Evolutionary conservation across 176 grass and related monocot species (phyloP).

Genomic region (Lolium rigidum): DNA sequence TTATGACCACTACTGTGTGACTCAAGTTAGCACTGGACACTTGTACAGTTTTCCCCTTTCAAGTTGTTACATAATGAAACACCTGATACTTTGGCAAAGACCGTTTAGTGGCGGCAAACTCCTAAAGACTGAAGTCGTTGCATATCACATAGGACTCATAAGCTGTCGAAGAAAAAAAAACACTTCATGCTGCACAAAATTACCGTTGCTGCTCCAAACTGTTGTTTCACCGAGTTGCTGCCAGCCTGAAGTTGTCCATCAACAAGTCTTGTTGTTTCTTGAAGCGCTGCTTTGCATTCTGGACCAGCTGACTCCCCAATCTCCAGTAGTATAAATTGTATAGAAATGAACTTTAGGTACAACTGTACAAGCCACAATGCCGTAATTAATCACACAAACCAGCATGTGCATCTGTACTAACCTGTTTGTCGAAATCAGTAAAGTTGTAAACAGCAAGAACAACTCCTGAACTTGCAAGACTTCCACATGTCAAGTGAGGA

Average conservation of each 20-base stretch:
- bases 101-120: background rate
- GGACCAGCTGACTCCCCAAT: constrained; percentile 90
- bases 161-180: constrained; percentile 35
- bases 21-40: constrained; percentile 12
- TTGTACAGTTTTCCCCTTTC: background rate
- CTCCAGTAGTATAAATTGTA: constrained; percentile 46
- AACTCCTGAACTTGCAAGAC: constrained; percentile 92
- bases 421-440: constrained; percentile 76
- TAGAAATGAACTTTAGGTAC: constrained; percentile 35
- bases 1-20: background rate
- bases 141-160: background rate
- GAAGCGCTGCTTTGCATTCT: constrained; percentile 91
- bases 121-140: background rate
- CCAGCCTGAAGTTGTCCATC: constrained; percentile 72
- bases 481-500: constrained; percentile 95
- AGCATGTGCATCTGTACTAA: constrained; percentile 30
- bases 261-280: constrained; percentile 83
- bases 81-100: background rate
- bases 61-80: constrained; percentile 3
- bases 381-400: constrained; percentile 14
- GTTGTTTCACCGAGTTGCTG: constrained; percentile 59
- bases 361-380: background rate
- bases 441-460: constrained; percentile 91
- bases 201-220: constrained; percentile 84
- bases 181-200: constrained; percentile 3